These are phyloP conservation scores for Vaccinium darrowii DNA, from an alignment of 148 eudicot species.

Conservation along the genomic window DNA sequence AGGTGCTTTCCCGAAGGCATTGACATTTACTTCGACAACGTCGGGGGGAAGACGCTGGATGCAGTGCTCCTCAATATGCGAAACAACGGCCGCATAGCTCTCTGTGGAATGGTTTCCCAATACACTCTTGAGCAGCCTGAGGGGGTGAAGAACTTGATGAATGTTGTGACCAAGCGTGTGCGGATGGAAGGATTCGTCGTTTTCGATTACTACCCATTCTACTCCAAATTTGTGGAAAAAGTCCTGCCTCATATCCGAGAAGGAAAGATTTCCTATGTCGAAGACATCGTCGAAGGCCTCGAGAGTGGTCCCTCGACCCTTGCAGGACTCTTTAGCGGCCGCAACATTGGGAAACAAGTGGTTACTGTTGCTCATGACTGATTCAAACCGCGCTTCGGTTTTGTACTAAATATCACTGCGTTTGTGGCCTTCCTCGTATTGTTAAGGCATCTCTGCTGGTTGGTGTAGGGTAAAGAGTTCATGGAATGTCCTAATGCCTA, in stretches of 20 bases:
- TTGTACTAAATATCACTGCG: not conserved
- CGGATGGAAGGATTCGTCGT: too few relatives aligned
- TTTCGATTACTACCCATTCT: constrained; percentile 12
- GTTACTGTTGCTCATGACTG: too few relatives aligned
- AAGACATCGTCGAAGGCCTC: too few relatives aligned
- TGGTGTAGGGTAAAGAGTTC: not conserved
- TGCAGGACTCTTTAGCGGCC: too few relatives aligned
- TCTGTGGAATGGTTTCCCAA: constrained; percentile 49
- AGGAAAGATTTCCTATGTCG: too few relatives aligned
- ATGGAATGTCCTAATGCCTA: not conserved
- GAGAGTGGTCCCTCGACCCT: too few relatives aligned
- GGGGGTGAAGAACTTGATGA: constrained; percentile 33
- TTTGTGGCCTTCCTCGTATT: not conserved
- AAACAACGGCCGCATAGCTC: constrained; percentile 28
- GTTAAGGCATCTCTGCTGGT: not conserved
- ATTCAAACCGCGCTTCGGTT: not conserved
- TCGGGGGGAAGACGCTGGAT: constrained; percentile 52
- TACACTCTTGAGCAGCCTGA: constrained; percentile 30
- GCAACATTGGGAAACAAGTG: too few relatives aligned
- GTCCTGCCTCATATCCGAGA: too few relatives aligned
- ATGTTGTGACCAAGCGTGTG: constrained; percentile 15
- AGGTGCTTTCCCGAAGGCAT: constrained; percentile 50
- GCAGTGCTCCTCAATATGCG: constrained; percentile 44
- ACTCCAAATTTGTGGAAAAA: constrained; percentile 7
- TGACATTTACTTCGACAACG: constrained; percentile 55